These are phyloP conservation scores for Passalora sequoiae DNA, from an alignment of 2,329 filamentous ascomycete genomes.

Conservation along the genomic window DNA sequence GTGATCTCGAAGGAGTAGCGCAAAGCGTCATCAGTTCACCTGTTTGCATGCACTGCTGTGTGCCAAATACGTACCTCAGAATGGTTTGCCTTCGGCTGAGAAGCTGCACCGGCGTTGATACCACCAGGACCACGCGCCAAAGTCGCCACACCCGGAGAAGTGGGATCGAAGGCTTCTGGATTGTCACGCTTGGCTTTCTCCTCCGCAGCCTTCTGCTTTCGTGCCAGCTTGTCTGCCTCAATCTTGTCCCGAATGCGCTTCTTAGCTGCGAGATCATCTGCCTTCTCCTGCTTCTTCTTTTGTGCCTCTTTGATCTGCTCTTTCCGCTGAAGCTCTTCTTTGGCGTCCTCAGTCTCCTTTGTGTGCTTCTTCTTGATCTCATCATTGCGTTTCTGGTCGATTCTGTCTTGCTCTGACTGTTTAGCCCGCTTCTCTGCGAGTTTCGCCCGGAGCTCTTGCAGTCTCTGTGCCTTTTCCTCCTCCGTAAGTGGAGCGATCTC, in stretches of 20 bases:
- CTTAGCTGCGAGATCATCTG: conserved; percentile 77
- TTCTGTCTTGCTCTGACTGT: conserved; percentile 67
- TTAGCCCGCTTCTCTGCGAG: conserved; percentile 66
- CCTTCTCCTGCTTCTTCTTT: conserved; percentile 81
- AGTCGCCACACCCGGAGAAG: conserved; percentile 43
- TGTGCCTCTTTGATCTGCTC: conserved; percentile 89
- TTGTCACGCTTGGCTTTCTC: conserved; percentile 85
- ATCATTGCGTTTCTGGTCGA: conserved; percentile 80
- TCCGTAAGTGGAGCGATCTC: conserved; percentile 86
- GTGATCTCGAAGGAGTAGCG: too few species aligned
- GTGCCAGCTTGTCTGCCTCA: conserved; percentile 86
- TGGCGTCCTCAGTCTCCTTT: conserved; percentile 79
- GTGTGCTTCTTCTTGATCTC: conserved; percentile 79
- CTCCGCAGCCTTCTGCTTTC: conserved; percentile 75
- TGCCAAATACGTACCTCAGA: too few species aligned
- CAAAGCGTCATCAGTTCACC: too few species aligned
- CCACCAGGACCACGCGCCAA: conserved; percentile 41
- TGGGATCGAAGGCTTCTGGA: conserved; percentile 49
- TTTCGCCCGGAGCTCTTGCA: conserved; percentile 68
- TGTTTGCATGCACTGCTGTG: too few species aligned
- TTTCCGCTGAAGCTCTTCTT: conserved; percentile 82
- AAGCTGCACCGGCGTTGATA: conserved; percentile 8
- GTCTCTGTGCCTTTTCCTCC: conserved; percentile 77
- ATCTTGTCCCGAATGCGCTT: conserved; percentile 89
- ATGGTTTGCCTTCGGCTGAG: conserved; percentile 61